Evolutionary conservation across 2,329 filamentous ascomycete genomes (phyloP), one percentile per base, ranked within the genome.

Genomic region (Ceratocystis destructans): DNA sequence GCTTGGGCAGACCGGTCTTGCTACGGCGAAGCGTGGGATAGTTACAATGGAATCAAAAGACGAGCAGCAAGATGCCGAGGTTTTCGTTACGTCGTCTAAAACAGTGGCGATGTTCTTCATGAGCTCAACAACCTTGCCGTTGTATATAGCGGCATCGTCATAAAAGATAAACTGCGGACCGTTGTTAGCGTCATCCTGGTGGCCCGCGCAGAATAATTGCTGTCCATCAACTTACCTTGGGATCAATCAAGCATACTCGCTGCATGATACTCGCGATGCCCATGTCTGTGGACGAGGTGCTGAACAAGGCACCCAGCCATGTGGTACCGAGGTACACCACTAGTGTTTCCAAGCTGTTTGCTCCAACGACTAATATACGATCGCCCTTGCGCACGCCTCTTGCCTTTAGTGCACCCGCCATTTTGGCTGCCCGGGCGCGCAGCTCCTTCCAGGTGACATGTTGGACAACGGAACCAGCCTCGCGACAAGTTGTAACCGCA

Each of bases 261-360:
- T 94, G 88, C 70, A 95, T 71, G 20, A 95, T 82, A 0, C 89
- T 90, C 69, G 86, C 85, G 15, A 87, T 85, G 0, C 90, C 90
- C 86, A 94, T 94, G 74, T 95, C 90, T 0, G 90, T 93, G 6
- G 86, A 89, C 64, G 83, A 87, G 61, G 83, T 88, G 70, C 84
- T 88, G 73, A 94, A 94, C 0, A 95, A 73, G 0, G 80, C 90
- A 0, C 90, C 90, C 1, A 94, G 71, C 74, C 87, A 85, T 0
- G 82, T 82, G 0, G 84, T 81, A 0, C 88, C 89, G 67, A 90
- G 77, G 72, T 89, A 87, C 1, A 90, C 82, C 1, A 85, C 77
- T 66, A 91, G 76, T 0, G 89, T 92, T 73, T 91, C 87, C 45
- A 90, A 79, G 48, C 85, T 87, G 70, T 93, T 91, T 28, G 85